Evolutionary conservation across 1,284 basidiomycete species (phyloP).

Genomic region (Somion occarium): DNA sequence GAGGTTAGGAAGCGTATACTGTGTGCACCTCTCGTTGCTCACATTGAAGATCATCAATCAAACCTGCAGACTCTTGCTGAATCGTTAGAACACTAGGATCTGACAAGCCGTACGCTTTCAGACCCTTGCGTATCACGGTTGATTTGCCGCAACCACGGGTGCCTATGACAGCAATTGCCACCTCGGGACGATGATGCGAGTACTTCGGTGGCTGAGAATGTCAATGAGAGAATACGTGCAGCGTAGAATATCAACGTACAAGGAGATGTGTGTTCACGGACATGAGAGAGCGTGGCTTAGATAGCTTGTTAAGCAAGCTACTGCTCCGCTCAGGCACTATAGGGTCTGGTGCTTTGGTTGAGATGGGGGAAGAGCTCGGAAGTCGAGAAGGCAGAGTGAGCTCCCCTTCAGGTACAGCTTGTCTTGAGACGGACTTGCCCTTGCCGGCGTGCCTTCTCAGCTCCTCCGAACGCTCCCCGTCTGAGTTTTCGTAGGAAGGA

Average conservation of each 20-base stretch:
- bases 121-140: slow-evolving; percentile 61
- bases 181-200: slow-evolving; percentile 21
- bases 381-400: slow-evolving; percentile 14
- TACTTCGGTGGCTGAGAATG: background rate
- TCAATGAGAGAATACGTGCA: slow-evolving; percentile 2
- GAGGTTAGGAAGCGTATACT: background rate
- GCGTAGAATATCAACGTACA: slow-evolving; percentile 13
- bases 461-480: slow-evolving; percentile 47
- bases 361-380: slow-evolving; percentile 15
- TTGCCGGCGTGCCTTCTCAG: slow-evolving; percentile 22
- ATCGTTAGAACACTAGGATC: slow-evolving; percentile 35
- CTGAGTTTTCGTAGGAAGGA: slow-evolving; percentile 42
- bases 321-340: slow-evolving; percentile 30
- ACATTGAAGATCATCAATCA: slow-evolving; percentile 19
- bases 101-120: slow-evolving; percentile 51
- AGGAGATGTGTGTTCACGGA: slow-evolving; percentile 28
- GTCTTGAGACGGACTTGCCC: slow-evolving; percentile 20
- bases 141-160: slow-evolving; percentile 68
- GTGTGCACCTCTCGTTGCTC: slow-evolving; percentile 8
- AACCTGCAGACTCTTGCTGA: slow-evolving; percentile 12
- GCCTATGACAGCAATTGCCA: slow-evolving; percentile 67
- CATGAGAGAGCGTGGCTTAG: slow-evolving; percentile 23
- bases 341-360: slow-evolving; percentile 22
- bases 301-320: slow-evolving; percentile 27
- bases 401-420: slow-evolving; percentile 13